Evolutionary conservation across 106 monocot genomes (phyloP).

Genomic region (Narthecium ossifragum): DNA sequence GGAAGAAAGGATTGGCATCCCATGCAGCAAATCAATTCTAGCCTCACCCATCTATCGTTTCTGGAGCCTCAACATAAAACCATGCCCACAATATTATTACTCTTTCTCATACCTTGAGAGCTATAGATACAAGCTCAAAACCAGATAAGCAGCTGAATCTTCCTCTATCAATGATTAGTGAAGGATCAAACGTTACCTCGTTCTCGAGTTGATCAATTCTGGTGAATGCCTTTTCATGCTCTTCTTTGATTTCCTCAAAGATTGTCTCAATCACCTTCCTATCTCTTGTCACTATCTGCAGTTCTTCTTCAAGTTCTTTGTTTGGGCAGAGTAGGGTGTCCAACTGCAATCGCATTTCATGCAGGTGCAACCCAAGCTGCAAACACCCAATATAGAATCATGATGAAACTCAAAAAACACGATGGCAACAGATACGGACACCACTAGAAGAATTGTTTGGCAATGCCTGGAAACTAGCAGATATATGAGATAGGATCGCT

Average conservation of each 20-base stretch:
- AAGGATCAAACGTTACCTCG: constrained; percentile 27
- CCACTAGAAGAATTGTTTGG: no score
- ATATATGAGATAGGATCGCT: no score
- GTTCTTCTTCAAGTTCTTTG: constrained; percentile 37
- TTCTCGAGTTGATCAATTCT: constrained; percentile 51
- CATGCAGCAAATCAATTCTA: no score
- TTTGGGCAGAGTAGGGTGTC: constrained; percentile 44
- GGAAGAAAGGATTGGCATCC: no score
- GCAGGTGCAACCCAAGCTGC: constrained; percentile 43
- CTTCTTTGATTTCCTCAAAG: constrained; percentile 64
- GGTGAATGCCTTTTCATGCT: constrained; percentile 48
- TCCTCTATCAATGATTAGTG: not conserved
- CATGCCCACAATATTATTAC: not conserved
- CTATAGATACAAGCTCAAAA: not conserved
- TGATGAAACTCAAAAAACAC: no score
- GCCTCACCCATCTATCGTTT: not conserved
- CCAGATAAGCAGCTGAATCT: not conserved
- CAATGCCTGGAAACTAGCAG: no score
- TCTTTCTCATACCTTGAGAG: not conserved
- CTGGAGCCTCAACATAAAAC: not conserved
- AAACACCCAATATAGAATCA: not conserved
- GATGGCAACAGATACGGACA: no score
- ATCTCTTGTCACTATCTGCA: constrained; percentile 39
- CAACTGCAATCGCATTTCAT: constrained; percentile 35
- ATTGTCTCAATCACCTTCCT: constrained; percentile 28